Conservation (phyloP, 306 rosid genomes). For the Echinosophora koreensis region DNA sequence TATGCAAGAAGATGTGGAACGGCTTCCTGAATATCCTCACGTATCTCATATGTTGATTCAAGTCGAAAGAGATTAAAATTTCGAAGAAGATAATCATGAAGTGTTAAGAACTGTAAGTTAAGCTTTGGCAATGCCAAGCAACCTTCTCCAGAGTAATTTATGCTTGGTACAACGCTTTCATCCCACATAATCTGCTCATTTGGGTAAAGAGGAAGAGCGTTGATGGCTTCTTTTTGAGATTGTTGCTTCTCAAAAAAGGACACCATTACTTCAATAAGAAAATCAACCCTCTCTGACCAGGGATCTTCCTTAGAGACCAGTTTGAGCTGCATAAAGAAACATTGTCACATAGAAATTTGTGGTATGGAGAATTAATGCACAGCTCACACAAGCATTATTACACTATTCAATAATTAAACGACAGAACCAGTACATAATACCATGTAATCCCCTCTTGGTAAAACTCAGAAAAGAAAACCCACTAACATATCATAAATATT, state of each 20-base stretch:
- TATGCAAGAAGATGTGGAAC: slow-evolving; percentile 94
- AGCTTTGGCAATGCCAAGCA: slow-evolving; percentile 98
- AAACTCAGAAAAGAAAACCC: slow-evolving; percentile 23
- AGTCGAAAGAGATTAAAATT: slow-evolving; percentile 97
- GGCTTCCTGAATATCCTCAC: slow-evolving; percentile 98
- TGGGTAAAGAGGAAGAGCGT: slow-evolving; percentile 98
- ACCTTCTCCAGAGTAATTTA: slow-evolving; percentile 98
- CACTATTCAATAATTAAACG: slow-evolving; percentile 26
- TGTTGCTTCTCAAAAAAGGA: slow-evolving; percentile 94
- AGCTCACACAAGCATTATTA: slow-evolving; percentile 36
- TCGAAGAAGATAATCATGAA: slow-evolving; percentile 94
- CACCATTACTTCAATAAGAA: slow-evolving; percentile 94
- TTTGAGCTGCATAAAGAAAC: slow-evolving; percentile 76
- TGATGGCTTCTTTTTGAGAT: slow-evolving; percentile 97
- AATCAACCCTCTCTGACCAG: slow-evolving; percentile 93
- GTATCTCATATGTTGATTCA: slow-evolving; percentile 98
- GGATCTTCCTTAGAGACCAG: slow-evolving; percentile 88
- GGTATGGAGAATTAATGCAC: slow-evolving; percentile 32
- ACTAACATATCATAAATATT: not conserved
- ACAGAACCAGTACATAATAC: slow-evolving; percentile 17
- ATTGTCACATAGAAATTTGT: slow-evolving; percentile 28
- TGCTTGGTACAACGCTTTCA: slow-evolving; percentile 98
- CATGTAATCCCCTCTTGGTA: not conserved
- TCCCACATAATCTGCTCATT: slow-evolving; percentile 99
- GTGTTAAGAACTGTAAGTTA: slow-evolving; percentile 93